These are phyloP conservation scores for Mesembryanthemum crystallinum DNA, from an alignment of 148 eudicot genomes.

Conservation along the genomic window DNA sequence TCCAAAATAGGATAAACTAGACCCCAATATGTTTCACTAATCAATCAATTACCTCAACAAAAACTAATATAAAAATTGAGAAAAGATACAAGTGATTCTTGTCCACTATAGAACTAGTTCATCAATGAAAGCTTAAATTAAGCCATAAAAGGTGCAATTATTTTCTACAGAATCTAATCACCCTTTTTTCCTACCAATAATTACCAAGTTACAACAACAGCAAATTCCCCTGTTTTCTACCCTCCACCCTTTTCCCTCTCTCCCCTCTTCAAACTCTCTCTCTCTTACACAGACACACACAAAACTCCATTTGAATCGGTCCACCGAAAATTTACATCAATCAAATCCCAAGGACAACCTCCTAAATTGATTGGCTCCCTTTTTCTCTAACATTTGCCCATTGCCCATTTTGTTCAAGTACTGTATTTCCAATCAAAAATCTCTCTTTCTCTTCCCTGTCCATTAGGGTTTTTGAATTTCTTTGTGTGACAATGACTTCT, in stretches of 20 bases:
- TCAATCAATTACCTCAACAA: too few species aligned
- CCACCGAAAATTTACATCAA: constrained; percentile 24
- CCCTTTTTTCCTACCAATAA: not conserved
- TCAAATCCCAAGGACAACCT: constrained; percentile 1
- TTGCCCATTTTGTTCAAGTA: not conserved
- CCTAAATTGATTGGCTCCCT: constrained; percentile 20
- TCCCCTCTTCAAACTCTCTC: constrained; percentile 12
- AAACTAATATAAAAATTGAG: not conserved
- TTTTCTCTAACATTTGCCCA: constrained; percentile 3
- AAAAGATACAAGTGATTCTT: not conserved
- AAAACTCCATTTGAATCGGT: constrained; percentile 47
- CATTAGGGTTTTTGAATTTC: not conserved
- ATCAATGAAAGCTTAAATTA: constrained; percentile 8
- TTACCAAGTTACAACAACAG: constrained; percentile 3
- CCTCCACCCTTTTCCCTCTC: constrained; percentile 15
- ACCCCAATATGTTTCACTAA: too few species aligned
- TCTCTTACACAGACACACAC: not conserved
- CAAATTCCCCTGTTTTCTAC: constrained; percentile 6
- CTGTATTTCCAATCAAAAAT: not conserved
- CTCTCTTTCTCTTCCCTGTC: not conserved
- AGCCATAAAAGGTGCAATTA: constrained; percentile 21
- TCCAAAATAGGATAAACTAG: too few species aligned
- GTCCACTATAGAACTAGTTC: not conserved
- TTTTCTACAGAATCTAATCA: not conserved
- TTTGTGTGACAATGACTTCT: constrained; percentile 28